A percentile compares a stretch with the other conserved stretches of the same genome.
These are phyloP conservation scores for Boletales sp. DNA, from an alignment of 768 basidiomycete genomes.

Conservation along the genomic window DNA sequence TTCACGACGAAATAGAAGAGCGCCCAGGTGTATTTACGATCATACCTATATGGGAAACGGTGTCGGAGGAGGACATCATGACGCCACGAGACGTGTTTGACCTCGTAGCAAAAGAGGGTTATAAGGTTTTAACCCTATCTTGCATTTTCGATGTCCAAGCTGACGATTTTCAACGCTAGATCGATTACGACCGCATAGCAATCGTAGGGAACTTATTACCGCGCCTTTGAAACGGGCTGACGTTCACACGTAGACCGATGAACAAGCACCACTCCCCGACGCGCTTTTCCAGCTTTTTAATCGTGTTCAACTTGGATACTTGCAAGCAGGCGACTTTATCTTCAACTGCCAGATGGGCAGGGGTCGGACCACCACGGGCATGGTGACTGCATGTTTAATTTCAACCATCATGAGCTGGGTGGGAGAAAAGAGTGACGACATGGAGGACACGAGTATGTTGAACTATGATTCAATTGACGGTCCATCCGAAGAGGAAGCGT, in stretches of 20 bases:
- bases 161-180: constrained; percentile 38
- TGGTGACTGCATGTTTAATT: constrained; percentile 87
- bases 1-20: constrained; percentile 96
- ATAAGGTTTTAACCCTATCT: constrained; percentile 39
- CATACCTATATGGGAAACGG: constrained; percentile 92
- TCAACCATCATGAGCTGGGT: constrained; percentile 68
- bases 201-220: constrained; percentile 53
- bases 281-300: constrained; percentile 78
- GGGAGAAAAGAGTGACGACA: constrained; percentile 38
- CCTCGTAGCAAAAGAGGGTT: constrained; percentile 72
- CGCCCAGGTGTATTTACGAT: constrained; percentile 86
- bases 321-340: constrained; percentile 69
- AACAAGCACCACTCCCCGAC: constrained; percentile 91
- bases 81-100: constrained; percentile 83
- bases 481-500: constrained; percentile 83
- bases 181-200: constrained; percentile 85
- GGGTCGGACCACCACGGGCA: constrained; percentile 92
- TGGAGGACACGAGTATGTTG: constrained; percentile 34
- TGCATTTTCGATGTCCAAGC: background rate
- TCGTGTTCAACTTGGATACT: constrained; percentile 58
- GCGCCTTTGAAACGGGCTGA: constrained; percentile 1
- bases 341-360: constrained; percentile 99
- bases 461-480: constrained; percentile 74
- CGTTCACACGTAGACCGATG: constrained; percentile 73
- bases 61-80: constrained; percentile 77